A percentile compares a stretch with the other conserved stretches of the same genome.
These are phyloP conservation scores for Yarrowia bubula DNA, from an alignment of 805 yeast genomes.

Conservation along the genomic window DNA sequence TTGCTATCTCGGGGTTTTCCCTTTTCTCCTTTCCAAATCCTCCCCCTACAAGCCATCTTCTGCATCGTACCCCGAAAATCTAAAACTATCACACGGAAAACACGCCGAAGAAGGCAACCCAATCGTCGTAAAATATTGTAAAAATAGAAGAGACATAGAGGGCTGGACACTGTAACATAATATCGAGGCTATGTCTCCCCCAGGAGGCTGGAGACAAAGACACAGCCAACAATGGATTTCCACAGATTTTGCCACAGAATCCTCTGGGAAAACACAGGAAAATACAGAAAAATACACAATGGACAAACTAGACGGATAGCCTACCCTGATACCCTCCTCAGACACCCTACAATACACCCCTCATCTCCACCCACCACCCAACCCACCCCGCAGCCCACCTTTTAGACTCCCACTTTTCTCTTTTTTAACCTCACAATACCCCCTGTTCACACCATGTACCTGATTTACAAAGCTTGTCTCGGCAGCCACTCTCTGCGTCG, in stretches of 20 bases:
- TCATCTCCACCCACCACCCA: not conserved
- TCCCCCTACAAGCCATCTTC: no score
- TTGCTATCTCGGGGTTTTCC: not conserved
- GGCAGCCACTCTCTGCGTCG: not conserved
- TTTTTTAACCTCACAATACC: constrained; percentile 14
- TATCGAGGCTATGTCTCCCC: not conserved
- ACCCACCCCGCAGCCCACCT: no score
- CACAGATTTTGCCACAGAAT: not conserved
- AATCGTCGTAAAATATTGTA: not conserved
- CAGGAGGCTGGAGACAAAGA: not conserved
- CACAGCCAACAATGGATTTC: no score
- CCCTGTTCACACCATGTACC: constrained; percentile 13
- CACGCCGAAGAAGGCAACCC: constrained; percentile 5
- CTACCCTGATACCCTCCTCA: no score
- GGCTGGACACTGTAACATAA: constrained; percentile 1
- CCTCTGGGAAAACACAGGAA: not conserved
- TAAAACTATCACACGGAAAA: not conserved
- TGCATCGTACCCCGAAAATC: not conserved
- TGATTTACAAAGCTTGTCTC: constrained; percentile 19
- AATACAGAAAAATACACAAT: not conserved
- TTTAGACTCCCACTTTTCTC: not conserved
- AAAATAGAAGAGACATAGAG: not conserved
- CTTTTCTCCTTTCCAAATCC: no score
- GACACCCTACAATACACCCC: no score
- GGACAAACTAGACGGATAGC: not conserved